These are phyloP conservation scores for Corylus americana DNA, from an alignment of 306 rosid genomes.

Conservation along the genomic window DNA sequence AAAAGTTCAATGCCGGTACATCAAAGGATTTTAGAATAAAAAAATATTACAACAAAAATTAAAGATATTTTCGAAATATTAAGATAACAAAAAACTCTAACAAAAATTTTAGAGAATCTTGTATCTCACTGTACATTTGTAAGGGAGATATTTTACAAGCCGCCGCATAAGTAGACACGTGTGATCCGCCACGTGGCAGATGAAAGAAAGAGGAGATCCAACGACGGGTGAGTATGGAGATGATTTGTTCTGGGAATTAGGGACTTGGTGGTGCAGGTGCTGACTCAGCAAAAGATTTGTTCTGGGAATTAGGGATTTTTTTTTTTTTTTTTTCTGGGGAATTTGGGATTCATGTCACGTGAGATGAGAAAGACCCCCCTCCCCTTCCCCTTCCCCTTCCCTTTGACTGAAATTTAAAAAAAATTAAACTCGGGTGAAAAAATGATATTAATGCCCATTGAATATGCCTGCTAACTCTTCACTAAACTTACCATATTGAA, in stretches of 20 bases:
- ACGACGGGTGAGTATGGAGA: constrained; percentile 19
- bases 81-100: too few species aligned
- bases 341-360: constrained; percentile 61
- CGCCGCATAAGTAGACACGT: constrained; percentile 25
- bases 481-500: constrained; percentile 1
- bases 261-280: not conserved
- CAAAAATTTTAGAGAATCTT: too few species aligned
- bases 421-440: too few species aligned
- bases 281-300: too few species aligned
- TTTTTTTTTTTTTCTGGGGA: not conserved
- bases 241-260: constrained; percentile 25
- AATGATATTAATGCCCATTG: constrained; percentile 23
- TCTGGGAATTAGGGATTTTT: not conserved
- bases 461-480: constrained; percentile 18
- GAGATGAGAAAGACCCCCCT: constrained; percentile 32
- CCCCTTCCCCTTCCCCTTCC: too few species aligned
- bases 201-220: not conserved
- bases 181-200: constrained; percentile 16
- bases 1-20: too few species aligned
- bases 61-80: too few species aligned
- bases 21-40: too few species aligned
- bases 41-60: too few species aligned
- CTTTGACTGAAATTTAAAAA: too few species aligned
- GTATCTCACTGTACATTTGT: too few species aligned
- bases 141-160: constrained; percentile 23